Evolutionary conservation across 352 stramenopile genomes (phyloP).

Genomic region (Globisporangium sylvaticum): DNA sequence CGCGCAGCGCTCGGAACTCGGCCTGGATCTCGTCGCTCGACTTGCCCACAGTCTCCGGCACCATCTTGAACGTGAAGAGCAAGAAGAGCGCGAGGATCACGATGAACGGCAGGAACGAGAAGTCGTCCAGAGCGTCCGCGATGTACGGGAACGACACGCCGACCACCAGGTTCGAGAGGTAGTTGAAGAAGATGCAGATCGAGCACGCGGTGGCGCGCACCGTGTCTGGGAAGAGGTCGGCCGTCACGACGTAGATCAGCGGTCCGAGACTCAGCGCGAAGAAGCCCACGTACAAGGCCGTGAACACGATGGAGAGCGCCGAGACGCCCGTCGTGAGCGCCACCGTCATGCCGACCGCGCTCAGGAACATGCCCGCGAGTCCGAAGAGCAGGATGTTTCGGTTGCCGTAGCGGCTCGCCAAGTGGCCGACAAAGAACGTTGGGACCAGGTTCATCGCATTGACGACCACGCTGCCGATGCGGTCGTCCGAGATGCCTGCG

Average conservation of each 20-base stretch:
- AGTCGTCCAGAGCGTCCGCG: constrained; percentile 29
- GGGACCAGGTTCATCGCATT: constrained; percentile 53
- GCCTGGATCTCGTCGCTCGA: constrained; percentile 56
- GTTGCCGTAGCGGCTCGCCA: constrained; percentile 40
- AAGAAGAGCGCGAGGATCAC: constrained; percentile 22
- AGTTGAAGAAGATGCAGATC: constrained; percentile 49
- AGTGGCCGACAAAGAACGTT: constrained; percentile 32
- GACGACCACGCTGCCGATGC: constrained; percentile 49
- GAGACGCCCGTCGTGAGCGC: constrained; percentile 23
- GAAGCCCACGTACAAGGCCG: constrained; percentile 37
- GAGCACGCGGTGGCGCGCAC: constrained; percentile 40
- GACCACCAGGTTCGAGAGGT: constrained; percentile 45
- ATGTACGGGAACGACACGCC: constrained; percentile 60
- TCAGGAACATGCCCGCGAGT: constrained; percentile 44
- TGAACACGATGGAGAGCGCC: constrained; percentile 45
- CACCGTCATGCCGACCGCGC: constrained; percentile 38
- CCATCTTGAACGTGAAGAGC: constrained; percentile 33
- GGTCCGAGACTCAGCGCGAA: constrained; percentile 50
- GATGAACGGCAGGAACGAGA: constrained; percentile 54
- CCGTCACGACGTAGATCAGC: constrained; percentile 43
- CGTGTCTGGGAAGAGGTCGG: constrained; percentile 53
- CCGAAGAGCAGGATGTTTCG: constrained; percentile 46
- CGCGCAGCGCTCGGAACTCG: constrained; percentile 29
- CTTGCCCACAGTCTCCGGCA: constrained; percentile 60
- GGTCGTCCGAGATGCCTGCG: constrained; percentile 47